Percentiles rank a stretch among this genome's conserved stretches.
phyloP scores from a whole-genome alignment of 1,284 basidiomycete genomes.

The Exobasidium rhododendri region DNA sequence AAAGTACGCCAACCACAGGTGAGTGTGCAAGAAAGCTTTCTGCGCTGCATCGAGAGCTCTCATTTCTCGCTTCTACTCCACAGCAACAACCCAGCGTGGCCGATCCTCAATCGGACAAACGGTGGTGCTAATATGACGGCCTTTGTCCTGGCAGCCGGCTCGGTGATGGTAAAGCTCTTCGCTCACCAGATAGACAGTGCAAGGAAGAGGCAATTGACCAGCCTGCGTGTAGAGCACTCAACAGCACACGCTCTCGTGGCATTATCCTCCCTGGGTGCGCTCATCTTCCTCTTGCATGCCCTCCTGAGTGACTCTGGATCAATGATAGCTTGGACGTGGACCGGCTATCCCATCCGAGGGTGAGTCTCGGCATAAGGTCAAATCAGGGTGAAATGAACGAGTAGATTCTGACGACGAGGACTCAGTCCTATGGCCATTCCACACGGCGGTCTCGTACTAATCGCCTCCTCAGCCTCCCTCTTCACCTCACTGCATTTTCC shows the following conservation, averaged over 20 bases:
- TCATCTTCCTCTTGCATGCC: slow-evolving; percentile 62
- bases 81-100: slow-evolving; percentile 51
- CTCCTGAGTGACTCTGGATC: slow-evolving; percentile 77
- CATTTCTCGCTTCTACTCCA: background rate
- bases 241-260: slow-evolving; percentile 13
- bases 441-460: slow-evolving; percentile 68
- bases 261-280: slow-evolving; percentile 32
- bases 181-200: slow-evolving; percentile 69
- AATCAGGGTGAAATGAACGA: slow-evolving; percentile 62
- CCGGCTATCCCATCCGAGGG: slow-evolving; percentile 70
- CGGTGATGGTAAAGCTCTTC: background rate
- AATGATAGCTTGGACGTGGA: slow-evolving; percentile 85
- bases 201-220: slow-evolving; percentile 57
- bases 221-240: background rate
- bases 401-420: background rate
- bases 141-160: slow-evolving; percentile 24
- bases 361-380: no score
- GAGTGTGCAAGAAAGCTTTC: slow-evolving; percentile 8
- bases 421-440: slow-evolving; percentile 62
- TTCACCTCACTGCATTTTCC: slow-evolving; percentile 15
- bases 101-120: slow-evolving; percentile 42
- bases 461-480: slow-evolving; percentile 66
- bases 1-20: slow-evolving; percentile 44
- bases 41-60: background rate
- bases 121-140: slow-evolving; percentile 38